These are phyloP conservation scores for Alternaria metachromatica DNA, from an alignment of 2,329 filamentous ascomycete genomes.

Conservation along the genomic window DNA sequence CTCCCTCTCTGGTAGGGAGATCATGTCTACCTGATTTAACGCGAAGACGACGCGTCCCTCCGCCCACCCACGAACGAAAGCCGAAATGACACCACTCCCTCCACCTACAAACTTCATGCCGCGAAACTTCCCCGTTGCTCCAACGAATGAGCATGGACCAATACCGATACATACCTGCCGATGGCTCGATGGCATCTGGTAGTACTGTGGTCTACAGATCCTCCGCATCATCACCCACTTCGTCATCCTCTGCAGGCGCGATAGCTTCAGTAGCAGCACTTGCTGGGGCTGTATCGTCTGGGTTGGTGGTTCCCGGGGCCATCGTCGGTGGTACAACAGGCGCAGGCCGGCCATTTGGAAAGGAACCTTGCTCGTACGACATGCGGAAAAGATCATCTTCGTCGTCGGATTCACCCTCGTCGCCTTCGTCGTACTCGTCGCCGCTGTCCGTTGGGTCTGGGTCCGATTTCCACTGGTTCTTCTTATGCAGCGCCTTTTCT, in stretches of 20 bases:
- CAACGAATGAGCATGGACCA: too few species aligned
- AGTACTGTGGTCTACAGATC: too few species aligned
- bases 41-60: background rate
- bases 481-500: background rate
- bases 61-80: background rate
- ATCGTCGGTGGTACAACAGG: background rate
- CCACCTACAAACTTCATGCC: too few species aligned
- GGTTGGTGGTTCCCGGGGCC: too few species aligned
- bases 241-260: background rate
- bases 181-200: background rate
- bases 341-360: background rate
- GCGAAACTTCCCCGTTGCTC: too few species aligned
- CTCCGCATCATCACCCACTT: background rate
- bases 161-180: background rate
- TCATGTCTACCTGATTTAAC: background rate
- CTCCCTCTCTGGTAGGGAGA: too few species aligned
- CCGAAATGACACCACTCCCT: background rate
- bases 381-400: background rate
- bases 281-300: background rate
- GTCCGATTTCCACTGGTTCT: background rate
- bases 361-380: background rate
- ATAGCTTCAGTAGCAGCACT: background rate
- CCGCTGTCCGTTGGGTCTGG: background rate
- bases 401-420: background rate
- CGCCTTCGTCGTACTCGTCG: background rate